Evolutionary conservation across 345 rosid species (phyloP).

Genomic region (Raphanus sativus): DNA sequence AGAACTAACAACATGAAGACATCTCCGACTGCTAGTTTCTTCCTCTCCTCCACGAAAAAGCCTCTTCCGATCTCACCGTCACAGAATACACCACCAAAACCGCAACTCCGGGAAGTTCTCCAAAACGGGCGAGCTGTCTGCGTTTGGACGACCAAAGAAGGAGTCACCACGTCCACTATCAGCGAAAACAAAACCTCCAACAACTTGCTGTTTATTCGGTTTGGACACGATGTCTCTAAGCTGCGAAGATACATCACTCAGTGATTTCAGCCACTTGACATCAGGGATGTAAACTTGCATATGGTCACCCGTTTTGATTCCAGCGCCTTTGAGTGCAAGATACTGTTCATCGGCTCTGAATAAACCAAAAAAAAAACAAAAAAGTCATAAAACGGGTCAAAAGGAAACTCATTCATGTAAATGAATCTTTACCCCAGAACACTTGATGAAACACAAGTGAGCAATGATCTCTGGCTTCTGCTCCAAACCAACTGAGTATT

Average conservation of each 20-base stretch:
- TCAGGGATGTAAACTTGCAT: constrained; percentile 64
- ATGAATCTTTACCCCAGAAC: constrained; percentile 49
- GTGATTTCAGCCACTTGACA: constrained; percentile 46
- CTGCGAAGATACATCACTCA: constrained; percentile 34
- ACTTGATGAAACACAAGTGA: constrained; percentile 60
- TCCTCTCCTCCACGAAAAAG: background rate
- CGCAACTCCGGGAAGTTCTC: constrained; percentile 69
- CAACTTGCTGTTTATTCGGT: constrained; percentile 40
- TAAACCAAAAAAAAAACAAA: background rate
- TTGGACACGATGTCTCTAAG: constrained; percentile 48
- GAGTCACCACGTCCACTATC: constrained; percentile 55
- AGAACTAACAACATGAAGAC: constrained; percentile 63
- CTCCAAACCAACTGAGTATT: constrained; percentile 52
- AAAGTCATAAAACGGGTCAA: constrained; percentile 4
- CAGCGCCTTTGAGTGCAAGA: constrained; percentile 55
- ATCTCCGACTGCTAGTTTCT: constrained; percentile 8
- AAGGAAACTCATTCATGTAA: constrained; percentile 1
- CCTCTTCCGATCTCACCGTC: constrained; percentile 69
- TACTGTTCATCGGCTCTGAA: constrained; percentile 64
- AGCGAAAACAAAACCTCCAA: constrained; percentile 73
- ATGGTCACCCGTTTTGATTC: constrained; percentile 63
- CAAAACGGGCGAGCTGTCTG: constrained; percentile 58
- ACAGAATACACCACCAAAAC: constrained; percentile 62
- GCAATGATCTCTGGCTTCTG: constrained; percentile 52
- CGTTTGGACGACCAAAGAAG: constrained; percentile 46